Evolutionary conservation across 1,139 yeast species (phyloP).

Genomic region (Geotrichum cucujoidarum): DNA sequence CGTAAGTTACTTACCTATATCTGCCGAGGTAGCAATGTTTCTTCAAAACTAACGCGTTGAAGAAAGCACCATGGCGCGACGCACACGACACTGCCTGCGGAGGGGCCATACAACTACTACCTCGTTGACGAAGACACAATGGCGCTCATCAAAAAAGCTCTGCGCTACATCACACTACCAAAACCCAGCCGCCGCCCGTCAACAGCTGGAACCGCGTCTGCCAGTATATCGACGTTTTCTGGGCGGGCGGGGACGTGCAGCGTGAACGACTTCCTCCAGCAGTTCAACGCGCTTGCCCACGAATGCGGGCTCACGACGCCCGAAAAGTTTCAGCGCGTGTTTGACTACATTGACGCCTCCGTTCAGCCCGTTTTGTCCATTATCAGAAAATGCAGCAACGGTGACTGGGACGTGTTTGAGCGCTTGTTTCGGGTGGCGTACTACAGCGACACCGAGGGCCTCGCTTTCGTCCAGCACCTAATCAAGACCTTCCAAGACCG

Average conservation of each 20-base stretch:
- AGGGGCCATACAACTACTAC: conserved; percentile 17
- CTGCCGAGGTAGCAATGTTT: no score
- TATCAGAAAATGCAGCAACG: conserved; percentile 12
- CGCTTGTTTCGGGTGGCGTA: conserved; percentile 10
- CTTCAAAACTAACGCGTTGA: no score
- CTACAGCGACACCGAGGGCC: conserved; percentile 10
- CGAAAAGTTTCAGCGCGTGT: conserved; percentile 10
- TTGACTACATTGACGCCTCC: conserved; percentile 9
- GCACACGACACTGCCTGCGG: no score
- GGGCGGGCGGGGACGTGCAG: conserved; percentile 6
- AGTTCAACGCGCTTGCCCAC: conserved; percentile 8
- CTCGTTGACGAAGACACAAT: conserved; percentile 16
- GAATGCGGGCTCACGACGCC: conserved; percentile 1
- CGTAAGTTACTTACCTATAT: no score
- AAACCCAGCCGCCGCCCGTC: neutral
- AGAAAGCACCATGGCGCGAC: no score
- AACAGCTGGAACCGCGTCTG: no score
- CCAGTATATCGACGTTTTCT: conserved; percentile 8
- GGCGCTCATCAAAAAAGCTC: conserved; percentile 12
- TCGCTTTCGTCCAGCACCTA: conserved; percentile 14
- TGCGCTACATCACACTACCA: conserved; percentile 10
- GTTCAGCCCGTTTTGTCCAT: conserved; percentile 12
- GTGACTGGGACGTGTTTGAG: conserved; percentile 14
- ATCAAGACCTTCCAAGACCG: conserved; percentile 15
- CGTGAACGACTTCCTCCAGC: conserved; percentile 9